Percentiles rank a stretch among this genome's conserved stretches.
Conservation (phyloP, 2,329 filamentous ascomycete species). For the Trichoderma afroharzianum region DNA sequence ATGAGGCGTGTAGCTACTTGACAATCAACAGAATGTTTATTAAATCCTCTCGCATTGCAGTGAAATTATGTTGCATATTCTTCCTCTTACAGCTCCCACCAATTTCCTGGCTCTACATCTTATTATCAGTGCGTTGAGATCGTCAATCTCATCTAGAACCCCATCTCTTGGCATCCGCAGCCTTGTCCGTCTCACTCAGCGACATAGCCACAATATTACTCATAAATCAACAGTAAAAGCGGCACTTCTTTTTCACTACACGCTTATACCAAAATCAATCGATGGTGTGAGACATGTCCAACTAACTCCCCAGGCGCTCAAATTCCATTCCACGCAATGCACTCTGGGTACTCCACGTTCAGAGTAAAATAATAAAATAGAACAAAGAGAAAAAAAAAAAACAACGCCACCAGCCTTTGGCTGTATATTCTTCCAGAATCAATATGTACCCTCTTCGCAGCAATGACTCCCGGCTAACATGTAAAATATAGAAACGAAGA, state of each 20-base stretch:
- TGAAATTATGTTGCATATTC: background rate
- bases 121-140: background rate
- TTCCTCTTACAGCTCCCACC: background rate
- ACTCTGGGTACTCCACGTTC: background rate
- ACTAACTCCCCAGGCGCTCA: background rate
- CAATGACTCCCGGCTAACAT: background rate
- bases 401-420: background rate
- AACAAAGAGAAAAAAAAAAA: background rate
- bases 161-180: background rate
- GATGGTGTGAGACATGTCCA: background rate
- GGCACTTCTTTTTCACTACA: background rate
- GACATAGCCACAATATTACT: background rate
- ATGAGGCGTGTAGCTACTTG: background rate
- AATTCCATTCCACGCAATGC: background rate
- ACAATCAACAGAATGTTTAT: background rate
- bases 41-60: background rate
- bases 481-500: background rate
- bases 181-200: background rate
- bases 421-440: background rate
- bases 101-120: background rate
- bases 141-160: background rate
- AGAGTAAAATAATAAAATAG: background rate
- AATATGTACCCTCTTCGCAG: background rate
- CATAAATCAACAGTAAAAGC: background rate
- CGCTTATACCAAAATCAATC: background rate